phyloP scores from a whole-genome alignment of 768 basidiomycete species.

The Rubroboletus pulcherrimus region DNA sequence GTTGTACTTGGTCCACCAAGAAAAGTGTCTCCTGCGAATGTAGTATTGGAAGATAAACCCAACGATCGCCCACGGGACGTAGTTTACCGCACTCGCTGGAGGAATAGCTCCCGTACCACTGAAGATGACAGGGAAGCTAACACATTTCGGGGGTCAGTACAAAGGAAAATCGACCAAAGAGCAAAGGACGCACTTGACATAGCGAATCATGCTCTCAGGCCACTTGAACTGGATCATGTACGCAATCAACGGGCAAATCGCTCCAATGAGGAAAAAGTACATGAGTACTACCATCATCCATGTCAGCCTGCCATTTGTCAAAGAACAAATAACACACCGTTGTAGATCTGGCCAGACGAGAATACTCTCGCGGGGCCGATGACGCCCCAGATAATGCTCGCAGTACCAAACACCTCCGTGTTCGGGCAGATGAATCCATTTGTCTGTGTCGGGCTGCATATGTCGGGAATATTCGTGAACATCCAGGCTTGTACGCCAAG shows the following conservation, averaged over 20 bases:
- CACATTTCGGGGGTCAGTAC: not conserved
- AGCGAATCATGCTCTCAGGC: slow-evolving; percentile 58
- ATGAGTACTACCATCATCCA: slow-evolving; percentile 36
- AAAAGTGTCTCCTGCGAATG: slow-evolving; percentile 56
- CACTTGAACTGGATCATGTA: slow-evolving; percentile 55
- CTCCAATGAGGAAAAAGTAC: slow-evolving; percentile 78
- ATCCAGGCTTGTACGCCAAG: slow-evolving; percentile 65
- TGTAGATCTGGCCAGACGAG: slow-evolving; percentile 60
- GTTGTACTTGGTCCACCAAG: slow-evolving; percentile 64
- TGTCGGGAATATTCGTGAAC: slow-evolving; percentile 39
- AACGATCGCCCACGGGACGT: slow-evolving; percentile 61
- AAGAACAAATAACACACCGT: slow-evolving; percentile 27
- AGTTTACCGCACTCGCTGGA: slow-evolving; percentile 64
- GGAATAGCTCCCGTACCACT: slow-evolving; percentile 59
- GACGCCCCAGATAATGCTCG: slow-evolving; percentile 78
- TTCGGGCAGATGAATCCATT: slow-evolving; percentile 67
- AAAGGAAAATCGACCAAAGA: not conserved
- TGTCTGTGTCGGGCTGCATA: slow-evolving; percentile 28
- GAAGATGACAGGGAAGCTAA: slow-evolving; percentile 47
- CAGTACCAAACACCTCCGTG: slow-evolving; percentile 74
- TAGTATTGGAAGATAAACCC: slow-evolving; percentile 65
- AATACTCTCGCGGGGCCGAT: slow-evolving; percentile 75
- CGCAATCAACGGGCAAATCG: slow-evolving; percentile 52
- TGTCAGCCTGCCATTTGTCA: not conserved
- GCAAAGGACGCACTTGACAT: slow-evolving; percentile 51